These are phyloP conservation scores for Yamadazyma sp. DNA, from an alignment of 805 yeast genomes.

Conservation along the genomic window DNA sequence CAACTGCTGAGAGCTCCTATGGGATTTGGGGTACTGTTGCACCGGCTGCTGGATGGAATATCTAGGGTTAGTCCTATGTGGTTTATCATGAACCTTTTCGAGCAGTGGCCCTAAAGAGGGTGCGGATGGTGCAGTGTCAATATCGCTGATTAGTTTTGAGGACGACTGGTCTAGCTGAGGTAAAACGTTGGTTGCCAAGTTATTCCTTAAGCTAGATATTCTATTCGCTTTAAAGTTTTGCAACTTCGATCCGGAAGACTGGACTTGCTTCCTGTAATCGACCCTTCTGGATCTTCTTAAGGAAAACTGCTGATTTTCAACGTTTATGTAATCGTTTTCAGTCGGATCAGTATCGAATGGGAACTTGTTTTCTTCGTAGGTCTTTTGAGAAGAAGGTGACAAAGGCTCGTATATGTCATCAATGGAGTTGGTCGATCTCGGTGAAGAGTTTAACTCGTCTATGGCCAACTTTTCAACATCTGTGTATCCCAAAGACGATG, in stretches of 20 bases:
- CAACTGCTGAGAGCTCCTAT: slow-evolving; percentile 30
- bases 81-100: background rate
- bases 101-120: no score
- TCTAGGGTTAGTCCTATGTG: background rate
- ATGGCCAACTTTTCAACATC: slow-evolving; percentile 48
- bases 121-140: background rate
- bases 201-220: slow-evolving; percentile 21
- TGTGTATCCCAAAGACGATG: slow-evolving; percentile 62
- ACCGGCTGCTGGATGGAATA: background rate
- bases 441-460: slow-evolving; percentile 29
- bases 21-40: slow-evolving; percentile 3
- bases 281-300: slow-evolving; percentile 40
- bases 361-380: slow-evolving; percentile 14
- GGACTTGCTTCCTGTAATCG: slow-evolving; percentile 35
- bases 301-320: slow-evolving; percentile 23
- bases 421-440: slow-evolving; percentile 12
- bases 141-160: slow-evolving; percentile 2
- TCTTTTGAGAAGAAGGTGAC: slow-evolving; percentile 15
- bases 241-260: slow-evolving; percentile 24
- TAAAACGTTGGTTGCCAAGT: slow-evolving; percentile 14
- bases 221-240: slow-evolving; percentile 23
- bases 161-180: slow-evolving; percentile 7
- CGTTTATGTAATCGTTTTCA: slow-evolving; percentile 7
- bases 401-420: slow-evolving; percentile 26
- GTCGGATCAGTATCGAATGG: slow-evolving; percentile 15